Evolutionary conservation across 2,329 filamentous ascomycete genomes (phyloP).

Genomic region (Geosmithia putterillii): DNA sequence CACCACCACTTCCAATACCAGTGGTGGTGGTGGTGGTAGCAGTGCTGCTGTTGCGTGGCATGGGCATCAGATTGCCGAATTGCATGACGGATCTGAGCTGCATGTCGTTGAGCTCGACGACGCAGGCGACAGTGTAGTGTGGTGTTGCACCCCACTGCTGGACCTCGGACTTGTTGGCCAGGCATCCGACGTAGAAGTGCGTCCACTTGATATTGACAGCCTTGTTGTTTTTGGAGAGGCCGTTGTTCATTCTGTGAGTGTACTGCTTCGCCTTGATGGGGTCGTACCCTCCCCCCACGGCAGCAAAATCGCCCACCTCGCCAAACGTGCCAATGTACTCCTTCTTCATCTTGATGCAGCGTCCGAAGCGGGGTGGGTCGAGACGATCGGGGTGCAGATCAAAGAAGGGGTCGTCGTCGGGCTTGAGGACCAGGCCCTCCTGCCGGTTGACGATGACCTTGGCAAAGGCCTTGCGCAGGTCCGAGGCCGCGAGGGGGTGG

Average conservation of each 20-base stretch:
- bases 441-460: slow-evolving; percentile 50
- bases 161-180: slow-evolving; percentile 54
- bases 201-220: slow-evolving; percentile 56
- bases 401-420: slow-evolving; percentile 63
- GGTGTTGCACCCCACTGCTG: slow-evolving; percentile 38
- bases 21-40: too few species aligned
- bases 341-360: slow-evolving; percentile 76
- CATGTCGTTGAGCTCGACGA: slow-evolving; percentile 41
- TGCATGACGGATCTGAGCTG: slow-evolving; percentile 38
- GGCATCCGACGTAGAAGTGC: slow-evolving; percentile 67
- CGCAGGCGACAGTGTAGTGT: slow-evolving; percentile 53
- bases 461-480: slow-evolving; percentile 53
- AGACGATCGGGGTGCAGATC: slow-evolving; percentile 13
- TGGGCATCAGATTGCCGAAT: slow-evolving; percentile 30
- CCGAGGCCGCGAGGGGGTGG: slow-evolving; percentile 32
- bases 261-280: slow-evolving; percentile 46
- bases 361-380: slow-evolving; percentile 51
- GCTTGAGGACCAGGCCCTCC: slow-evolving; percentile 76
- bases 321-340: slow-evolving; percentile 70
- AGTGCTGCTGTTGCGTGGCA: slow-evolving; percentile 22
- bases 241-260: too few species aligned
- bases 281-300: slow-evolving; percentile 65
- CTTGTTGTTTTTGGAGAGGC: too few species aligned
- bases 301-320: slow-evolving; percentile 71
- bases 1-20: too few species aligned